Evolutionary conservation across 2,329 filamentous ascomycete species (phyloP), one percentile per base, ranked within the genome.

Genomic region (Pseudopyrenochaeta lycopersici): DNA sequence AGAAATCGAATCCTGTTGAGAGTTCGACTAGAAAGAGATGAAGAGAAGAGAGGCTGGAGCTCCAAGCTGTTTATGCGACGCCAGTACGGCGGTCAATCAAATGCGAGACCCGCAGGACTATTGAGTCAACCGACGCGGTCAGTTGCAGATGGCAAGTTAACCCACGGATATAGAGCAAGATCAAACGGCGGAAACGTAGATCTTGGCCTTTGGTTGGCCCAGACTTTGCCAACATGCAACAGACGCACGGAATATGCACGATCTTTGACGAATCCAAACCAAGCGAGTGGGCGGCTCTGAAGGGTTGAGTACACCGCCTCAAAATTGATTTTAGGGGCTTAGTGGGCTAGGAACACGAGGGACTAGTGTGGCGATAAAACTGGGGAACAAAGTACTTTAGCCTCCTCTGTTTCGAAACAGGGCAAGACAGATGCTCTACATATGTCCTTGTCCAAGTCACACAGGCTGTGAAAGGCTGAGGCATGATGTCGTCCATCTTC

Each of bases 231-330:
- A 59, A 44, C 58, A 58, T 54, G 56, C 47, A 59, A 45, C 51
- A 49, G 48, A 45, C 45, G 56, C 55, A 52, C 62, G 58, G 54
- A 51, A 56, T 41, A 54, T 59, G 62, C 63, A 60, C 55, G 50
- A 58, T 57, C 51, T 59, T 56, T 52, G 46, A 54, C 58, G 52
- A 54, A 56, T 52, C 42, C 54, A 46, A 58, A 58, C 50, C 47
- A 54, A 54, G 54, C 44, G 52, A 39, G 63, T 64, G 53, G 64
- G 58, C 60, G 56, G 58, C 49, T 50, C 59, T 63, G 56, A 53
- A 54, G 52, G 53, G 56, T 58, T 52, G 54, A 68, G 55, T 67
- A 67, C 67, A 70, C 67, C 67, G 67, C 67, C 61, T 67, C 58
- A 57, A 60, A 56, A 36, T 61, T 39, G 54, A 52, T 59, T 50